Evolutionary conservation across 2,329 filamentous ascomycete species (phyloP).

Genomic region (Alternaria arborescens): DNA sequence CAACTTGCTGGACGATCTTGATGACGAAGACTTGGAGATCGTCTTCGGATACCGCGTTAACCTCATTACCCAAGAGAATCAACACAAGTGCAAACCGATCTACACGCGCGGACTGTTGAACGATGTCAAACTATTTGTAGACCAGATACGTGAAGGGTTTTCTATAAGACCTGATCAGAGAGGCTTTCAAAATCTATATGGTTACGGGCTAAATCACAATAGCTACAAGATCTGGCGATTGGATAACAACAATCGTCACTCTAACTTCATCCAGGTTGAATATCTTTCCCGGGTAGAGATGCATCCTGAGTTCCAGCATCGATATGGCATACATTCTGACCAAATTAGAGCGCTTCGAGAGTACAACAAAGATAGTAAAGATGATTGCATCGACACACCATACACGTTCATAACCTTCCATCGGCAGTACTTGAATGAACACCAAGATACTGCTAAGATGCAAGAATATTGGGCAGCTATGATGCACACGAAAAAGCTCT

Average conservation of each 20-base stretch:
- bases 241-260: not conserved
- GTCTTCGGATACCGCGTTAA: not conserved
- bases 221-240: conserved; percentile 3
- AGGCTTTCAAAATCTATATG: not conserved
- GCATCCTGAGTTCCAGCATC: conserved; percentile 10
- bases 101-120: conserved; percentile 10
- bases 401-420: not conserved
- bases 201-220: not conserved
- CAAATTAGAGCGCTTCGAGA: not conserved
- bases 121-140: not conserved
- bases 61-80: not conserved
- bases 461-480: not conserved
- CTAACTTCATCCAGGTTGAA: not conserved
- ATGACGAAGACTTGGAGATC: not conserved
- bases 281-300: conserved; percentile 18
- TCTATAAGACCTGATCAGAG: not conserved
- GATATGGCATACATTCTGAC: not conserved
- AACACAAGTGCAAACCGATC: not conserved
- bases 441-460: not conserved
- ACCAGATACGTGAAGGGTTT: not conserved
- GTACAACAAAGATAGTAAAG: conserved; percentile 1
- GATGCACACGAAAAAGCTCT: not conserved
- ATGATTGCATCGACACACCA: conserved; percentile 3
- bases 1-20: not conserved
- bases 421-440: not conserved